A percentile compares a stretch with the other conserved stretches of the same genome.
Conservation (phyloP, 495 filamentous ascomycete species). For the Chlorociboria aeruginascens region DNA sequence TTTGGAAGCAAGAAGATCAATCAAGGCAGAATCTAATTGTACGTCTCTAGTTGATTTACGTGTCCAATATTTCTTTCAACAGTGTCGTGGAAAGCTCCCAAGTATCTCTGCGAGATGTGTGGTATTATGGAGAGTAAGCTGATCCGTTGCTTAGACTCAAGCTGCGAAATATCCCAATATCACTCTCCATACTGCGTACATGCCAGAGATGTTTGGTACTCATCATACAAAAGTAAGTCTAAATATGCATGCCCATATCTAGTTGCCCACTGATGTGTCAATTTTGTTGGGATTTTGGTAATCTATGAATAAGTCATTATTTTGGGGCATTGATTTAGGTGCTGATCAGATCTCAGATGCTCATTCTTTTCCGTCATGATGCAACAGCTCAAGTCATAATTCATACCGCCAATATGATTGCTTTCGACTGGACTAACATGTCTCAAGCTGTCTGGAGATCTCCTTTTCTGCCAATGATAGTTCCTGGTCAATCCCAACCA, state of each 20-base stretch:
- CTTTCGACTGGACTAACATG: slow-evolving; percentile 79
- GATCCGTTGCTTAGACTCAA: slow-evolving; percentile 14
- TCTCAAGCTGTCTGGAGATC: slow-evolving; percentile 76
- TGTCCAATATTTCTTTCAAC: no score
- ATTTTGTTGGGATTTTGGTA: background rate
- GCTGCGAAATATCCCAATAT: slow-evolving; percentile 53
- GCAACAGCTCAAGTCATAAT: slow-evolving; percentile 69
- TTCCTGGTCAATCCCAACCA: background rate
- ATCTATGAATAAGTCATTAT: no score
- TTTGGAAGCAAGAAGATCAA: slow-evolving; percentile 66
- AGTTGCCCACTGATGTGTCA: no score
- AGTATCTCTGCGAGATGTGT: no score
- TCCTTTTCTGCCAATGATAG: slow-evolving; percentile 46
- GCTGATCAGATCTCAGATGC: slow-evolving; percentile 36
- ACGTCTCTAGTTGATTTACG: slow-evolving; percentile 2
- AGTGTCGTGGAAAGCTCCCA: no score
- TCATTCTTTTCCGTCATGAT: slow-evolving; percentile 69
- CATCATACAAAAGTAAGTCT: slow-evolving; percentile 49
- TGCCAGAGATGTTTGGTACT: slow-evolving; percentile 80
- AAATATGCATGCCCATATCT: background rate
- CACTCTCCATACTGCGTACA: slow-evolving; percentile 59
- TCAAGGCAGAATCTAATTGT: slow-evolving; percentile 43
- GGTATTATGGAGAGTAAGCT: background rate
- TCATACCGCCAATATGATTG: slow-evolving; percentile 84
- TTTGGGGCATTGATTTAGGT: background rate